Base-by-base conservation (phyloP, 768 basidiomycete species). In the Multifurca ochricompacta region DNA sequence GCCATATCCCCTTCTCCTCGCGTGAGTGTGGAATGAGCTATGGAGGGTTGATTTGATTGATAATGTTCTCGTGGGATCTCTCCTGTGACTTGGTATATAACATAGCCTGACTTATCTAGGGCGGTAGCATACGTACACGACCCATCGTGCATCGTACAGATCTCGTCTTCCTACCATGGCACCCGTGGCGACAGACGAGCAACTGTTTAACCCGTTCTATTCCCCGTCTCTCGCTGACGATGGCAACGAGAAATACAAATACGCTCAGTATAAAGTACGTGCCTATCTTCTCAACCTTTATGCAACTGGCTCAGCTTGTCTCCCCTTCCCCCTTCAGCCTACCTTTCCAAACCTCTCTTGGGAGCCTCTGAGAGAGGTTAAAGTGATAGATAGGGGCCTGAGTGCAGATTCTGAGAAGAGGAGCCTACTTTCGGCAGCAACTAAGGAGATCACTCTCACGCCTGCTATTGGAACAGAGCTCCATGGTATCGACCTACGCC, bases 381-480 rank as follows among this genome's bases (percentile, higher is more conserved):
- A 72, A n/a, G 80, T 88, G 35, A 74, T 72, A 18, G 86, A 91
- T 48, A 81, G 84, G 28, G 89, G 76, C 8, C 68, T 77, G n/a
- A 71, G 70, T 42, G 87, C 87, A 6, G 87, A 89, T 63, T 78
- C 80, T 0, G 72, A 75, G 58, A 91, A 91, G 72, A 78, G 77
- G 62, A 76, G 69, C 40, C 70, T 91, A 16, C 69, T 89, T 36
- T 65, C 72, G 47, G 85, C 82, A 18, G 87, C 83, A 10, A 72
- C 72, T 52, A 86, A 82, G 64, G 79, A 89, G 47, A 77, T 73
- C 56, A 74, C 87, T 61, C 69, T 89, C 42, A 85, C 85, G 0
- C 85, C 83, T 2, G 72, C 75, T 34, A 83, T 91, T 60, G 89
- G 87, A 16, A 87, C 85, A 27, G 88, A 91, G 65, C 70, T 91